Evolutionary conservation across 2,329 filamentous ascomycete species (phyloP), one percentile per base, ranked within the genome.

Genomic region (Chaetomiaceae sp.): DNA sequence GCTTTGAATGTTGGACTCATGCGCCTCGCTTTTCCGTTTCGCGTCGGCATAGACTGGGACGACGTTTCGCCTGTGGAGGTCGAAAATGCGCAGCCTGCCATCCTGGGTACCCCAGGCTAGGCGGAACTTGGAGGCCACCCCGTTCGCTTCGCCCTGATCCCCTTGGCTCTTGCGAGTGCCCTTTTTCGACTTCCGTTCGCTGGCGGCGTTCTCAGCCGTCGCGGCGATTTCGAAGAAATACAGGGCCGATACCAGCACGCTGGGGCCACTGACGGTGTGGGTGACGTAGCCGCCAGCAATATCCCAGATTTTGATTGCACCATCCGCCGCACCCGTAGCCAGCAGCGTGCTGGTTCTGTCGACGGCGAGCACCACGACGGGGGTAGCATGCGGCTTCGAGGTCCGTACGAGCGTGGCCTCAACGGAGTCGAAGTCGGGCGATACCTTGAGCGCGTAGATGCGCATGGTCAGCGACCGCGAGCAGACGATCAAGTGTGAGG

Each of bases 381-480:
- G 93, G 2, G 91, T 90, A 0, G 81, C 78, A 62, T 97, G 93
- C 7, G 93, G 89, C 65, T 95, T 96, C 26, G 96, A 67, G 3
- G 88, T 90, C 58, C 89, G 81, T 14, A 86, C 64, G 14, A 94
- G 79, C 40, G 83, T 80, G 17, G 82, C 68, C 43, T 83, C 78
- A 51, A 90, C 74, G 4, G 72, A 67, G 38, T 72, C 72, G 30
- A 78, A 73, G 17, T 77, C 72, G 22, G 72, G 70, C 17, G 79
- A 78, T 20, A 74, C 70, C 42, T 76, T 75, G 20, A 98, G 73
- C 15, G 84, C 70, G 68, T 88, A 97, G 55, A 97, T 89, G 61
- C 87, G 85, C 89, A 97, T 94, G 6, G 89, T 90, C 45, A 96
- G 75, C n/a, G 91, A 97, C 56, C 91, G 83, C 15, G 93, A 98